Conservation (phyloP, 108 stramenopile species). For the Nitzschia sp. region DNA sequence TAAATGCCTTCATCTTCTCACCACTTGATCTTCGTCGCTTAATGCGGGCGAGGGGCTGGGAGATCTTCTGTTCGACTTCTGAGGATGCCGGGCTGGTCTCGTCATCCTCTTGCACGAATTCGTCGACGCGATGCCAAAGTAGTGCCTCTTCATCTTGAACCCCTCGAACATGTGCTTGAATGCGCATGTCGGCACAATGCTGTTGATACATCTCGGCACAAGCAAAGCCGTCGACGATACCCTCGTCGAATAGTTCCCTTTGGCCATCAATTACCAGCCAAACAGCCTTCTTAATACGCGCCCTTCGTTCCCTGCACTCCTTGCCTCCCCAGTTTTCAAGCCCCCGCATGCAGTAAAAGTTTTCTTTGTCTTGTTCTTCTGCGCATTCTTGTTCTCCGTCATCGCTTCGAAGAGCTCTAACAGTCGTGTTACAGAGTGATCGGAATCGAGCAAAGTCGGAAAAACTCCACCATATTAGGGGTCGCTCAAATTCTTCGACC, state of each 20-base stretch:
- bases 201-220: neutral
- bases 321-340: conserved; percentile 6
- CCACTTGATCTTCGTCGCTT: conserved; percentile 16
- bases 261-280: neutral
- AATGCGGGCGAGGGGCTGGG: neutral
- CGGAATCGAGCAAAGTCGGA: conserved; percentile 2
- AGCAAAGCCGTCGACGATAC: neutral
- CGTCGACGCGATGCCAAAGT: conserved; percentile 5
- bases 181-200: neutral
- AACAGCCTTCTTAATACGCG: neutral
- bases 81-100: neutral
- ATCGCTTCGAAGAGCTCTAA: neutral
- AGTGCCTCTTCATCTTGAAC: conserved; percentile 4
- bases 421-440: neutral
- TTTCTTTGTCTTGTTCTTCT: neutral
- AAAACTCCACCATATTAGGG: conserved; percentile 8
- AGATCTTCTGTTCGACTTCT: neutral
- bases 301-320: neutral
- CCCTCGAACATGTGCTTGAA: conserved; percentile 13
- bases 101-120: neutral
- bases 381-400: neutral
- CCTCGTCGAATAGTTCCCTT: neutral
- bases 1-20: neutral
- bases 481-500: neutral
- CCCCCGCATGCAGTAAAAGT: conserved; percentile 10